phyloP scores from a whole-genome alignment of 2,329 filamentous ascomycete species.

The Aspergillus persii region DNA sequence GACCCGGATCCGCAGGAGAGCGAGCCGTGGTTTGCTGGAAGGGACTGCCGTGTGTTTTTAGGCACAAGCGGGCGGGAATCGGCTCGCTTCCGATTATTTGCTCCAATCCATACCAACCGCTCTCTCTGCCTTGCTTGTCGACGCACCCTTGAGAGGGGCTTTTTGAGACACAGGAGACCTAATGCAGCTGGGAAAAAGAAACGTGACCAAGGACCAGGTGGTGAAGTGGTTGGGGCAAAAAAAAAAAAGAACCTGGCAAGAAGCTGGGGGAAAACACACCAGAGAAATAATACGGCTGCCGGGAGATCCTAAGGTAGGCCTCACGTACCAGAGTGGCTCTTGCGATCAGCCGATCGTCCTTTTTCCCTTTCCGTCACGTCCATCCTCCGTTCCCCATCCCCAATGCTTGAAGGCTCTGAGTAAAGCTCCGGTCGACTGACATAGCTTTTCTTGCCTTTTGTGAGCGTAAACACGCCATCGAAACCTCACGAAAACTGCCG shows the following conservation, averaged over 20 bases:
- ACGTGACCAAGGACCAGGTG: background rate
- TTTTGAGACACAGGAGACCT: background rate
- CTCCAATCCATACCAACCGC: background rate
- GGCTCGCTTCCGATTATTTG: background rate
- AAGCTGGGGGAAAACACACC: too few relatives aligned
- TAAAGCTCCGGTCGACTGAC: background rate
- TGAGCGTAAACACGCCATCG: too few relatives aligned
- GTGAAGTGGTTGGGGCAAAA: background rate
- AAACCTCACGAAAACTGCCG: background rate
- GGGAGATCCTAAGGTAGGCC: background rate
- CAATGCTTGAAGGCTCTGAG: background rate
- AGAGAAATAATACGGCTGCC: background rate
- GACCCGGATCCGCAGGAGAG: background rate
- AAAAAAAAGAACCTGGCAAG: too few relatives aligned
- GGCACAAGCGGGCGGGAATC: background rate
- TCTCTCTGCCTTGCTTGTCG: background rate
- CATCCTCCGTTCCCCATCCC: background rate
- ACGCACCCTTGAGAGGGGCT: background rate
- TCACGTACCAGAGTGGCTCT: background rate
- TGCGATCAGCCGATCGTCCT: background rate
- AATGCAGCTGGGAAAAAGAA: too few relatives aligned
- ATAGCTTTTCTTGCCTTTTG: background rate
- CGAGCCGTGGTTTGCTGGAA: constrained; percentile 3
- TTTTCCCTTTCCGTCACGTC: background rate
- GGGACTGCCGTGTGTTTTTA: background rate